phyloP scores from a whole-genome alignment of 306 rosid genomes.

The Senna tora region DNA sequence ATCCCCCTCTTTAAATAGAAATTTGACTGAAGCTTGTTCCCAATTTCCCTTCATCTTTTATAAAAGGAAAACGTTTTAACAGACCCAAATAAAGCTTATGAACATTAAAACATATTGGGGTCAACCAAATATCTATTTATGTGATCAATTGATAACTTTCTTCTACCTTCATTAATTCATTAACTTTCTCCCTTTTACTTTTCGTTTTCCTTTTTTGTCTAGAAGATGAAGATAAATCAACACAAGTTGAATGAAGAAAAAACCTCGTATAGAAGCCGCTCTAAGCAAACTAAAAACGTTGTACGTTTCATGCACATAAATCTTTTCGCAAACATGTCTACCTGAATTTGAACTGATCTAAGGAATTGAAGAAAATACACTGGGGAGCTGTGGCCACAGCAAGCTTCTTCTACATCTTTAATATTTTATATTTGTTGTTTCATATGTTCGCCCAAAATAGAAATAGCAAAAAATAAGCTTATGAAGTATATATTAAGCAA shows the following conservation, averaged over 20 bases:
- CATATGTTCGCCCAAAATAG: constrained; percentile 16
- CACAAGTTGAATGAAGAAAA: constrained; percentile 23
- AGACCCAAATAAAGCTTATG: background rate
- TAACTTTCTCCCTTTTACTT: background rate
- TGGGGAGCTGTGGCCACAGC: background rate
- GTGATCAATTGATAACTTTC: background rate
- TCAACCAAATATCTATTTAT: background rate
- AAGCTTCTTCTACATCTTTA: background rate
- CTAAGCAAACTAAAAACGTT: background rate
- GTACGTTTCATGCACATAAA: background rate
- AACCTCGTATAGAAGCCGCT: constrained; percentile 18
- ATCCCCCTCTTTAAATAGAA: background rate
- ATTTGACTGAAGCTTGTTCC: background rate
- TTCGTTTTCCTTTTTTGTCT: background rate
- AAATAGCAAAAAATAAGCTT: background rate
- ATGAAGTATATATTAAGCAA: constrained; percentile 1
- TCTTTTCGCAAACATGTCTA: constrained; percentile 8
- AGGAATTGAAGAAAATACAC: background rate
- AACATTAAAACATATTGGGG: background rate
- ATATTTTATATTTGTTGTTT: too few species aligned
- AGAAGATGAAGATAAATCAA: constrained; percentile 2
- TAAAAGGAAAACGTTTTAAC: background rate
- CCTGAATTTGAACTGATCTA: constrained; percentile 28
- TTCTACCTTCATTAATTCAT: background rate
- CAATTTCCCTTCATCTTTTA: background rate